A percentile compares a stretch with the other conserved stretches of the same genome.
Evolutionary conservation across 768 basidiomycete species (phyloP).

Genomic region (Nidularia pulvinata): DNA sequence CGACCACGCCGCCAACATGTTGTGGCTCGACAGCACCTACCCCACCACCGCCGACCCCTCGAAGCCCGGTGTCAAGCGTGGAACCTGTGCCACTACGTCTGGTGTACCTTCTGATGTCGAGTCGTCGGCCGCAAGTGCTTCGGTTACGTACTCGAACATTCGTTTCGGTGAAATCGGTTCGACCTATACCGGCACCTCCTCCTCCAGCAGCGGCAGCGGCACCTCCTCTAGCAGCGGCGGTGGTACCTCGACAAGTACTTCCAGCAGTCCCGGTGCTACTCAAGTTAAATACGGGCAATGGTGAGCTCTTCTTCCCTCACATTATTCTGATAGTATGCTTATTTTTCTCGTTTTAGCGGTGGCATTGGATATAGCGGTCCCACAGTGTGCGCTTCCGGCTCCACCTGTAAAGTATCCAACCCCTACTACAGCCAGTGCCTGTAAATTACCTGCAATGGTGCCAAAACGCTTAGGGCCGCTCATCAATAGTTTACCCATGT

Average conservation of each 20-base stretch:
- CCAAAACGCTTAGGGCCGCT: no score
- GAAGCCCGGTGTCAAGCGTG: constrained; percentile 42
- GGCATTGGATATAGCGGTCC: constrained; percentile 24
- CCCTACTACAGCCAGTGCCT: constrained; percentile 28
- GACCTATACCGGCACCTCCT: constrained; percentile 8
- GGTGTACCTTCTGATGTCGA: constrained; percentile 45
- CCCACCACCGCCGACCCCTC: constrained; percentile 29
- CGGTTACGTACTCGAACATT: constrained; percentile 53
- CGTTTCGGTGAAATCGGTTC: constrained; percentile 40
- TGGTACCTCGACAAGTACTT: constrained; percentile 13
- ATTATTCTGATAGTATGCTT: not conserved
- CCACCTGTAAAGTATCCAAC: constrained; percentile 21
- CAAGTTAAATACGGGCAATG: constrained; percentile 34
- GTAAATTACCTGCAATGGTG: constrained; percentile 5
- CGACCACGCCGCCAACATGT: constrained; percentile 53
- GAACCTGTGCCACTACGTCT: constrained; percentile 43
- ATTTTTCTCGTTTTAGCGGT: constrained; percentile 14
- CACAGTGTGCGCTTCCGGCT: constrained; percentile 23
- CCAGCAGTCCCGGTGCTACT: constrained; percentile 19
- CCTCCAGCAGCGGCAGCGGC: not conserved
- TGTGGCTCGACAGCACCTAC: constrained; percentile 57
- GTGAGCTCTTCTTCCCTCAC: constrained; percentile 13
- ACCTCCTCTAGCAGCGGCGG: constrained; percentile 4
- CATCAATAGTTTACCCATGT: no score
- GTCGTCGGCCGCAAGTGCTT: constrained; percentile 26